These are phyloP conservation scores for Alternaria dauci DNA, from an alignment of 2,329 filamentous ascomycete genomes.

Conservation along the genomic window DNA sequence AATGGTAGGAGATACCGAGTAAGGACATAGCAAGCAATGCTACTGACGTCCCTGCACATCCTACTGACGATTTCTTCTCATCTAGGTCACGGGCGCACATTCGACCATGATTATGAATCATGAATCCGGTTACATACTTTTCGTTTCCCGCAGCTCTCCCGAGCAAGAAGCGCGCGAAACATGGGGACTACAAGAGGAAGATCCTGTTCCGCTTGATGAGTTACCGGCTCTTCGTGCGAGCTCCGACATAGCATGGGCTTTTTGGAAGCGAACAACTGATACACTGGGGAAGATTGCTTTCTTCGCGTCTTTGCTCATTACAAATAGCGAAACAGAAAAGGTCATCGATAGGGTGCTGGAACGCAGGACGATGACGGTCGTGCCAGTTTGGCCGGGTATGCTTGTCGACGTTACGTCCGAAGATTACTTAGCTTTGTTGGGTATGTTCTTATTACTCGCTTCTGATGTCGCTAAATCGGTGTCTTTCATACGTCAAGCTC, in stretches of 20 bases:
- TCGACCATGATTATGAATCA: not conserved
- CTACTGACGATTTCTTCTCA: not conserved
- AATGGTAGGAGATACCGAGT: constrained; percentile 6
- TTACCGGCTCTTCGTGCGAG: constrained; percentile 6
- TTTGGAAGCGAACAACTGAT: constrained; percentile 1
- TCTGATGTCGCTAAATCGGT: too few species aligned
- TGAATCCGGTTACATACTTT: not conserved
- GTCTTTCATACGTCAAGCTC: not conserved
- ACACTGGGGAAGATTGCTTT: not conserved
- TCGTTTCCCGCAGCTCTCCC: constrained; percentile 1
- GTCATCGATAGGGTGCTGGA: constrained; percentile 3
- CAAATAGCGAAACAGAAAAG: not conserved
- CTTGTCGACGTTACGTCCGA: too few species aligned
- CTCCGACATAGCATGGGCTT: constrained; percentile 9
- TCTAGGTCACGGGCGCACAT: not conserved
- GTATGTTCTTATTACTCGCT: not conserved
- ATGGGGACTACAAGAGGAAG: not conserved
- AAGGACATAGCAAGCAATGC: not conserved
- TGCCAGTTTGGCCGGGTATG: too few species aligned
- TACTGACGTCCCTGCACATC: not conserved
- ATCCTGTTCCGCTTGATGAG: not conserved
- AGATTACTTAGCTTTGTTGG: constrained; percentile 6
- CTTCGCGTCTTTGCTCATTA: not conserved
- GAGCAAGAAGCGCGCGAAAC: not conserved
- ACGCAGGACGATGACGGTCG: not conserved